phyloP scores from a whole-genome alignment of 371 early-diverging fungal genomes.

The Zopfochytrium polystomum region DNA sequence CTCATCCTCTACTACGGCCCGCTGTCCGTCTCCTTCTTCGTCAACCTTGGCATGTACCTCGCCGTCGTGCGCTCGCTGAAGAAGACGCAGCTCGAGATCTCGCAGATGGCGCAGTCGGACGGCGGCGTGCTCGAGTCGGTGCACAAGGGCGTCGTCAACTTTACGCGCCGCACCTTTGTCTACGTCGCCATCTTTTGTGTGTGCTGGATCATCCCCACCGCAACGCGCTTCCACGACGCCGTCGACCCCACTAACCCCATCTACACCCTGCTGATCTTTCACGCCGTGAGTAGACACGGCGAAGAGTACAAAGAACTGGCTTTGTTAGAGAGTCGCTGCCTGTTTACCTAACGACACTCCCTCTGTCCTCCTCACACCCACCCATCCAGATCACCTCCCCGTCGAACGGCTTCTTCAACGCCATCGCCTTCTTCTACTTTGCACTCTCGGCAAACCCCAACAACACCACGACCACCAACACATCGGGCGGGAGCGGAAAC shows the following conservation, averaged over 20 bases:
- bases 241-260: neutral
- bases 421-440: conserved; percentile 1
- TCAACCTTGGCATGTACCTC: neutral
- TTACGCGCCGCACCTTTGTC: neutral
- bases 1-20: neutral
- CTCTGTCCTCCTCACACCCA: neutral
- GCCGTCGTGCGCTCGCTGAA: neutral
- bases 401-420: neutral
- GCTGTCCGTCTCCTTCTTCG: neutral
- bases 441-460: neutral
- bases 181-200: neutral
- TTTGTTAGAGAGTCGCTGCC: neutral
- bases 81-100: neutral
- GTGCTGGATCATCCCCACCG: neutral
- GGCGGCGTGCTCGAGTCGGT: neutral
- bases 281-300: neutral
- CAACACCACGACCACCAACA: too few relatives aligned
- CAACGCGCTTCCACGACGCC: neutral
- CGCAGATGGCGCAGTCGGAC: neutral
- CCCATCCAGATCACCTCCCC: neutral
- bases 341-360: neutral
- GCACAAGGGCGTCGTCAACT: neutral
- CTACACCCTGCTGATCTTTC: neutral
- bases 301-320: neutral
- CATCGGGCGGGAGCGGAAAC: too few relatives aligned